Evolutionary conservation across 2,329 filamentous ascomycete genomes (phyloP).

Genomic region (Sporothrix brunneoviolacea): DNA sequence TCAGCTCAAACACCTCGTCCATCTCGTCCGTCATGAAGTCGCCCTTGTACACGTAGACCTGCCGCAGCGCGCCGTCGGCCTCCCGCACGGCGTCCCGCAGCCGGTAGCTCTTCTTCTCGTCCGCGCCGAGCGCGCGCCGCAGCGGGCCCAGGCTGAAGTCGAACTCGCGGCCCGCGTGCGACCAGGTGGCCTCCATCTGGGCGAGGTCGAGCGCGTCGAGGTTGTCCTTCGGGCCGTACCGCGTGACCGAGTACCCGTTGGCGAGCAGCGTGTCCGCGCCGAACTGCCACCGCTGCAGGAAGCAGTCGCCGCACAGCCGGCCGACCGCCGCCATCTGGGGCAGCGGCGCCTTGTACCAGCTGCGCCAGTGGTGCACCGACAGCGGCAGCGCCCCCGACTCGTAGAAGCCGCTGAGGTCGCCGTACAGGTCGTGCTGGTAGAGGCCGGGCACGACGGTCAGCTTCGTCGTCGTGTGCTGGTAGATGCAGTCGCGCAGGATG

Average conservation of each 20-base stretch:
- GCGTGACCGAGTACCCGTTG: conserved; percentile 52
- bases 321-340: conserved; percentile 42
- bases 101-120: conserved; percentile 45
- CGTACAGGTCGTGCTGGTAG: conserved; percentile 50
- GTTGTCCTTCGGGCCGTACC: conserved; percentile 39
- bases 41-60: conserved; percentile 47
- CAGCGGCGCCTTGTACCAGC: conserved; percentile 48
- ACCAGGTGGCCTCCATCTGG: conserved; percentile 49
- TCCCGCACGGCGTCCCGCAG: conserved; percentile 39
- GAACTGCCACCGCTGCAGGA: conserved; percentile 50
- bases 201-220: conserved; percentile 33
- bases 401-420: conserved; percentile 53
- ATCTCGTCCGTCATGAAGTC: conserved; percentile 32
- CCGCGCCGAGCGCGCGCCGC: conserved; percentile 28
- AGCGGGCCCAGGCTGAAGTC: conserved; percentile 49
- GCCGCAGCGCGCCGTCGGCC: conserved; percentile 37
- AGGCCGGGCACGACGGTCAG: conserved; percentile 50
- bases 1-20: conserved; percentile 43
- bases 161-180: conserved; percentile 39
- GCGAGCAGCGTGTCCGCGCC: conserved; percentile 42
- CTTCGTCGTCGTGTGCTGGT: conserved; percentile 44
- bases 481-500: conserved; percentile 51
- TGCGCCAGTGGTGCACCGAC: conserved; percentile 58
- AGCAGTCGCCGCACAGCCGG: conserved; percentile 51
- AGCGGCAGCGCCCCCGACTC: conserved; percentile 49